phyloP scores from a whole-genome alignment of 2,329 filamentous ascomycete genomes.

The Hymenoscyphus salicellus region DNA sequence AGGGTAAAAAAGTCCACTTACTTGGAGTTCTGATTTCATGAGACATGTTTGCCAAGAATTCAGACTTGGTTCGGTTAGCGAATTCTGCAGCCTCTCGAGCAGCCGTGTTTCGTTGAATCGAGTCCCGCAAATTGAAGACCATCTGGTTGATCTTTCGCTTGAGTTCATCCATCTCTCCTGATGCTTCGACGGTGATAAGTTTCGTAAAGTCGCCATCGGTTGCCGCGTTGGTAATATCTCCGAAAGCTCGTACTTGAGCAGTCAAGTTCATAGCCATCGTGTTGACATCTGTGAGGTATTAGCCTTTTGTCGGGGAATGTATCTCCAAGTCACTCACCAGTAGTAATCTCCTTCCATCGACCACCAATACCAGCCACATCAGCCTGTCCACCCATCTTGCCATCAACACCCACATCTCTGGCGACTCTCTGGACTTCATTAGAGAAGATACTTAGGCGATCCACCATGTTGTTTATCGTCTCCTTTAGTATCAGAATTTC shows the following conservation, averaged over 20 bases:
- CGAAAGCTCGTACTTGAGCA: constrained; percentile 95
- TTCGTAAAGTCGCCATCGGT: constrained; percentile 97
- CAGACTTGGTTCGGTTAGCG: constrained; percentile 96
- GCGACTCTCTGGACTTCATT: constrained; percentile 94
- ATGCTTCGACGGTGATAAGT: constrained; percentile 93
- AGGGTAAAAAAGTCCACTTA: constrained; percentile 5
- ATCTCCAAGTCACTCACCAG: constrained; percentile 50
- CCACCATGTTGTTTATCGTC: constrained; percentile 99
- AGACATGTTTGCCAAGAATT: constrained; percentile 98
- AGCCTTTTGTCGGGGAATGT: background rate
- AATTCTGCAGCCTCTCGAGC: constrained; percentile 93
- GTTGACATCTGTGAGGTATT: constrained; percentile 34
- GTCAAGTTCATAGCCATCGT: constrained; percentile 65
- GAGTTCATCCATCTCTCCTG: constrained; percentile 97
- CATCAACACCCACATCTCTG: constrained; percentile 94
- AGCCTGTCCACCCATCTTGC: constrained; percentile 97
- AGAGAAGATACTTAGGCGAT: constrained; percentile 89
- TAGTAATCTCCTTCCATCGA: constrained; percentile 97
- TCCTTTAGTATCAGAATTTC: constrained; percentile 92
- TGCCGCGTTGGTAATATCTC: constrained; percentile 95
- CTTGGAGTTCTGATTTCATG: constrained; percentile 98
- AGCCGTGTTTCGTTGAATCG: constrained; percentile 93
- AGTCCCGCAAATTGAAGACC: constrained; percentile 92
- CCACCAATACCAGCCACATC: constrained; percentile 90
- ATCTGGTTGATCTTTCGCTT: constrained; percentile 99